These are phyloP conservation scores for Pythium rishiriense DNA, from an alignment of 352 stramenopile species.

Conservation along the genomic window DNA sequence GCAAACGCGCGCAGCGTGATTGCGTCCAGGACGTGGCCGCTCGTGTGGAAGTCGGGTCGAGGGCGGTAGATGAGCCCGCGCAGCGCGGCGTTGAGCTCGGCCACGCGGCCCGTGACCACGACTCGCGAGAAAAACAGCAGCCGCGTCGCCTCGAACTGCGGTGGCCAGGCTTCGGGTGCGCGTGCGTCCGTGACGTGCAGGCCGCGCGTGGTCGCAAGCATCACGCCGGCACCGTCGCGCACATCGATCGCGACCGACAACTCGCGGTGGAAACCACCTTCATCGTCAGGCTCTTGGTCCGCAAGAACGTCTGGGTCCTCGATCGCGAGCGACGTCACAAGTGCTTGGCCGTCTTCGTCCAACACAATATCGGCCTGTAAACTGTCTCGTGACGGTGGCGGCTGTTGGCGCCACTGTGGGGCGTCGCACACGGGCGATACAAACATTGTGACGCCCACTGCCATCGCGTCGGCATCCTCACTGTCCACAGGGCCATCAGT, in stretches of 20 bases:
- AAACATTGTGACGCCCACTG: slow-evolving; percentile 35
- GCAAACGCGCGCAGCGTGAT: slow-evolving; percentile 29
- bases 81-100: slow-evolving; percentile 53
- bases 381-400: background rate
- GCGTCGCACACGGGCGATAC: slow-evolving; percentile 59
- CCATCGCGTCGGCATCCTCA: slow-evolving; percentile 1
- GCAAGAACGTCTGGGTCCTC: slow-evolving; percentile 32
- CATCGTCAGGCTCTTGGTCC: background rate
- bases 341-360: slow-evolving; percentile 45
- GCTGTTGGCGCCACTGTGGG: slow-evolving; percentile 33
- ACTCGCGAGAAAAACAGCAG: slow-evolving; percentile 49
- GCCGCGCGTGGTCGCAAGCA: slow-evolving; percentile 44
- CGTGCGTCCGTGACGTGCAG: slow-evolving; percentile 30
- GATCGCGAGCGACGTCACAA: slow-evolving; percentile 38
- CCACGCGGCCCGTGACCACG: slow-evolving; percentile 32
- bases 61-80: slow-evolving; percentile 56
- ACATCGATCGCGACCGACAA: slow-evolving; percentile 38
- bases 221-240: slow-evolving; percentile 46
- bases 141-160: slow-evolving; percentile 20
- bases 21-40: slow-evolving; percentile 35
- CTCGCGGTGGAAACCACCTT: slow-evolving; percentile 29
- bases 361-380: slow-evolving; percentile 27
- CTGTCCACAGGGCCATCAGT: slow-evolving; percentile 14
- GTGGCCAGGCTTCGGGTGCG: slow-evolving; percentile 14
- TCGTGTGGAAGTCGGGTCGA: slow-evolving; percentile 50